Percentiles rank a stretch among this genome's conserved stretches.
Conservation (phyloP, 2,329 filamentous ascomycete genomes). For the Exophiala phaeomuriformis region DNA sequence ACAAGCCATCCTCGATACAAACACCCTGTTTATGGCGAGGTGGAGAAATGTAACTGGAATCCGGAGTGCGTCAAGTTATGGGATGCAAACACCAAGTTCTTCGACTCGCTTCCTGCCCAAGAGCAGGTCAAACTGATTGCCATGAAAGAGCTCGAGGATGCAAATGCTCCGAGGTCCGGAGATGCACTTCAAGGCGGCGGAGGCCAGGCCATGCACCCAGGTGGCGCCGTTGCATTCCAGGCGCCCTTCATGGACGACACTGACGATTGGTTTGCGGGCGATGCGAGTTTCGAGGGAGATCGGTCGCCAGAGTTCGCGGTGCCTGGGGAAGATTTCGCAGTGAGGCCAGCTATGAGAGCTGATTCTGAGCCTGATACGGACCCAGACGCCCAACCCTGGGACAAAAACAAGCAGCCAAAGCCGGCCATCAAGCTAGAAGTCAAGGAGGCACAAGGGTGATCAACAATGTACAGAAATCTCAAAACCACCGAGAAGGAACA, state of each 20-base stretch:
- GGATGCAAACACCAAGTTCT: conserved; percentile 58
- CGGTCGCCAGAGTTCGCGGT: background rate
- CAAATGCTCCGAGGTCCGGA: background rate
- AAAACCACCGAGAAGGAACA: too few relatives aligned
- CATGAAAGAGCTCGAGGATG: conserved; percentile 27
- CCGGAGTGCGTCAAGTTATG: conserved; percentile 56
- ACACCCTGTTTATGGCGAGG: conserved; percentile 62
- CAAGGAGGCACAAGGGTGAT: background rate
- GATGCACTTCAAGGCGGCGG: background rate
- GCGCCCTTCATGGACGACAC: background rate
- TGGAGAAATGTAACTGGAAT: conserved; percentile 65
- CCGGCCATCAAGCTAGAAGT: background rate
- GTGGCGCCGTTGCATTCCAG: background rate
- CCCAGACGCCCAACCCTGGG: background rate
- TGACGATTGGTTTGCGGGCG: background rate
- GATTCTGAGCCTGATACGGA: background rate
- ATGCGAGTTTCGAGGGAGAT: background rate
- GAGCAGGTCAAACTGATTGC: conserved; percentile 50
- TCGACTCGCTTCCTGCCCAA: conserved; percentile 51
- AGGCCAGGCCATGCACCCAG: background rate
- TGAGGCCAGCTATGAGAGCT: too few relatives aligned
- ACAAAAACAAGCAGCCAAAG: background rate
- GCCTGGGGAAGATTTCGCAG: background rate
- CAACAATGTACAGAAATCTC: background rate
- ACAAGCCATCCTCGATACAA: conserved; percentile 57